A percentile compares a stretch with the other conserved stretches of the same genome.
These are phyloP conservation scores for Flueggea neowawraea DNA, from an alignment of 441 rosid species.

Conservation along the genomic window DNA sequence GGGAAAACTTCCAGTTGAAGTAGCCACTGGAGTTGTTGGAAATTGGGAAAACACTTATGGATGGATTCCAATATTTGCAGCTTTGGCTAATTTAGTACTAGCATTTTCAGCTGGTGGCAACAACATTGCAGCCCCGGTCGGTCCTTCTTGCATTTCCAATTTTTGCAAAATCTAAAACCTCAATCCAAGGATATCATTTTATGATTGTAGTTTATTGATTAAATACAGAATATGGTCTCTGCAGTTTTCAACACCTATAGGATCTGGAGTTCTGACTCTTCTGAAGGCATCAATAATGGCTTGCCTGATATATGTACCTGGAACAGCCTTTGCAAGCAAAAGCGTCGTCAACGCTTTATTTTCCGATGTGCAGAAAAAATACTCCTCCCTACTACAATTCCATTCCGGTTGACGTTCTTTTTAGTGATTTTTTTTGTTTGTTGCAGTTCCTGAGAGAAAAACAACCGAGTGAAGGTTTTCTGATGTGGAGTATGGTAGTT, in stretches of 20 bases:
- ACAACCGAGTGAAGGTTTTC: conserved; percentile 33
- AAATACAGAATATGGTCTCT: background rate
- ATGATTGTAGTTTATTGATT: too few species aligned
- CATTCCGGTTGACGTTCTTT: too few species aligned
- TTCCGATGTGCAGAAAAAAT: conserved; percentile 17
- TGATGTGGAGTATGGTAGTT: conserved; percentile 35
- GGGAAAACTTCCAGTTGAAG: conserved; percentile 19
- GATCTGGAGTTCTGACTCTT: conserved; percentile 22
- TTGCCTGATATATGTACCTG: conserved; percentile 23
- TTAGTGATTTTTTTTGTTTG: background rate
- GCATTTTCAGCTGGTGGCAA: conserved; percentile 29
- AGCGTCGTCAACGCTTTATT: conserved; percentile 15
- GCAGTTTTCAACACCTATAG: conserved; percentile 29
- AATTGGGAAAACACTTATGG: conserved; percentile 26
- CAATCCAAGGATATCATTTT: too few species aligned
- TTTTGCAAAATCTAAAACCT: too few species aligned
- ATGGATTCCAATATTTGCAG: conserved; percentile 29
- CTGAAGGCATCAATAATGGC: conserved; percentile 25
- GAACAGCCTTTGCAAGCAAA: conserved; percentile 27
- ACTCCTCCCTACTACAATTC: too few species aligned
- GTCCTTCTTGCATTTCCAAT: background rate
- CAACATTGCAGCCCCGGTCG: conserved; percentile 26
- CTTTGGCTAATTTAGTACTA: conserved; percentile 24
- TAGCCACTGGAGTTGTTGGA: conserved; percentile 13
- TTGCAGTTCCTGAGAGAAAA: conserved; percentile 24